Evolutionary conservation across 2,329 filamentous ascomycete genomes (phyloP), one percentile per base, ranked within the genome.

Genomic region (Claviceps sorghi): DNA sequence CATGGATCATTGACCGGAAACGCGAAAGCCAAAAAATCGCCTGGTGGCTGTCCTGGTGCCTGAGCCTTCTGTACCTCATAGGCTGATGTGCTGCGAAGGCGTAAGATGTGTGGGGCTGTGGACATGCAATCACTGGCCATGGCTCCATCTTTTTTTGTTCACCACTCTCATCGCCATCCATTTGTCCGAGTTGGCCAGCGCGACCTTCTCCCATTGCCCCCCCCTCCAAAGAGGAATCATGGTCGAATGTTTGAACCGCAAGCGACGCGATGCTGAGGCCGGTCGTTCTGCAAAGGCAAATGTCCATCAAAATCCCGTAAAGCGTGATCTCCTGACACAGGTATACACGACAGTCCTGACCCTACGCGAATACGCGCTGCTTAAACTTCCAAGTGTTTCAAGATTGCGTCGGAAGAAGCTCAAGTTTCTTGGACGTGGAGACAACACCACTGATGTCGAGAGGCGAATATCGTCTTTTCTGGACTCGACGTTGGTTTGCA

Each of bases 291-390:
- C 9, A 32, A 22, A 30, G 40, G 43, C 29, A 11, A 40, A 19
- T 8, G 17, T n/a, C 15, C n/a, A 40, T 19, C 51, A 58, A 21
- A 56, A 59, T 45, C 56, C 61, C 17, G 59, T 67, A 48, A 69
- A 59, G 59, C 82, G 88, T 62, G 78, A 80, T 51, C 75, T 93
- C 36, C 72, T 95, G 53, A 74, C 73, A 46, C 76, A 77, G 55
- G 86, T 83, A 67, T 95, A 89, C 67, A 68, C 75, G 8, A 67
- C 74, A 47, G 76, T 89, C 13, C 65, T 79, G 52, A 82, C 82
- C 0, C 70, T 95, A 53, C 81, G 88, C 59, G 74, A 84, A 53
- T 86, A 88, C 68, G 70, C 90, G 41, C 70, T 90, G 48, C 71
- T 72, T 21, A 78, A 73, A 54, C 75, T 94, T 11, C 84, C 86